Percentiles rank a stretch among this genome's conserved stretches.
Evolutionary conservation across 2,329 filamentous ascomycete species (phyloP).

Genomic region (Daldinia sp.): DNA sequence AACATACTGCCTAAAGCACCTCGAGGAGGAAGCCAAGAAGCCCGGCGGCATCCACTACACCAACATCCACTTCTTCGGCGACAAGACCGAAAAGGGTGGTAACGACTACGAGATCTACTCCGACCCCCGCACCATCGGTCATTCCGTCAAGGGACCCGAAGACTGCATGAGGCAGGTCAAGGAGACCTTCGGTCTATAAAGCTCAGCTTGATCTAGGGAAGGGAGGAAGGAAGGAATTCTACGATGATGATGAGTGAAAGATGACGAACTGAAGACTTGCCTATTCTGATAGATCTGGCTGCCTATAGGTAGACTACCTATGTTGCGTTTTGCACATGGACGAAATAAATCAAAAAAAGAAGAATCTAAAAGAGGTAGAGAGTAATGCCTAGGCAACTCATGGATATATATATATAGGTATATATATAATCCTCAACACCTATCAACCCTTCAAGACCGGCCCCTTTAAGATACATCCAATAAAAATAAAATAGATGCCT

Average conservation of each 20-base stretch:
- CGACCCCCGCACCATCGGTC: constrained; percentile 84
- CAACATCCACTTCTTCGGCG: constrained; percentile 96
- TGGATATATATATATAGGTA: constrained; percentile 25
- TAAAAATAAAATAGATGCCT: constrained; percentile 15
- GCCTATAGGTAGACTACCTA: too few relatives aligned
- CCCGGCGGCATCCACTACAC: constrained; percentile 81
- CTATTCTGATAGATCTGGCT: constrained; percentile 11
- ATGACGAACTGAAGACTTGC: not conserved
- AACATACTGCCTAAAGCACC: constrained; percentile 92
- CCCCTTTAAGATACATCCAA: constrained; percentile 4
- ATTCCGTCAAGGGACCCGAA: constrained; percentile 83
- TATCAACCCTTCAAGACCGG: not conserved
- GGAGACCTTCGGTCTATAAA: constrained; percentile 79
- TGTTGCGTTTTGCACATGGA: constrained; percentile 11
- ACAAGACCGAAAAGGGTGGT: constrained; percentile 91
- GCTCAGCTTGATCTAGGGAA: not conserved
- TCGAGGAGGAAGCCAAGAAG: constrained; percentile 81
- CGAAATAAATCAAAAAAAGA: constrained; percentile 10
- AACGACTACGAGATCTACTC: constrained; percentile 96
- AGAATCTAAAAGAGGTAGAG: constrained; percentile 10
- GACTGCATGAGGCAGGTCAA: constrained; percentile 85
- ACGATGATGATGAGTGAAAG: not conserved
- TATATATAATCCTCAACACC: not conserved
- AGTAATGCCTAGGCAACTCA: constrained; percentile 15
- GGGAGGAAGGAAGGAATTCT: not conserved